Base-by-base conservation (phyloP, 2,329 filamentous ascomycete genomes). In the Ophiostoma sp. region DNA sequence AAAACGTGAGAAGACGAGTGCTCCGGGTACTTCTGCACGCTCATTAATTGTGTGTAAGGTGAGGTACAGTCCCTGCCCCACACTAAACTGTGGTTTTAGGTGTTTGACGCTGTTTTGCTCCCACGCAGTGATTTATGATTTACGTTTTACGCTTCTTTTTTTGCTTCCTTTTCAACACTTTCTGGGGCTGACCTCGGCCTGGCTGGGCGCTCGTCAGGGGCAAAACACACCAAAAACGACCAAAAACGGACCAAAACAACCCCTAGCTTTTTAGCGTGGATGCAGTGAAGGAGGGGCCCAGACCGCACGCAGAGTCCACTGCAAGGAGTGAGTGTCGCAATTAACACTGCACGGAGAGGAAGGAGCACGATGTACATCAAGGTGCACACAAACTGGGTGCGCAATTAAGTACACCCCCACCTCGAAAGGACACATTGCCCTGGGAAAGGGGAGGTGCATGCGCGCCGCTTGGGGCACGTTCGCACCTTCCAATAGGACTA, bases 381-480 rank as follows among this genome's bases (percentile, higher is more conserved):
- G 15, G 3, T 8, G 15, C 12, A 50, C 42, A 25, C 2, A 48
- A 1, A 3, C 15, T 28, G 1, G 42, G 22, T 48, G 42, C 1
- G 1, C 11, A 1, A 1, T 0, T 22, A 22, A 12, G 66, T 52
- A 69, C 25, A 48, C 66, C 68, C 33, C 52, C 55, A 19, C 50
- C 25, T 17, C 33, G 25, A 71, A 66, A 71, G 59, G 70, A 71
- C 70, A 71, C 70, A 71, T 71, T 71, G 59, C 69, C 28, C 57
- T 55, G 42, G 57, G 33, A 22, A 31, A 48, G 55, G 42, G 42
- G 39, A 33, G 69, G 69, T 45, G 55, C 55, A n/a, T 48, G 55
- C 50, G 52, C 42, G 42, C 50, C 50, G 50, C 33, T 42, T 70
- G 25, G 55, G 33, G 19, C 59, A 42, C 59, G 31, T 70, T 48